A percentile compares a stretch with the other conserved stretches of the same genome.
Evolutionary conservation across 768 basidiomycete species (phyloP).

Genomic region (Panellus pusillus): DNA sequence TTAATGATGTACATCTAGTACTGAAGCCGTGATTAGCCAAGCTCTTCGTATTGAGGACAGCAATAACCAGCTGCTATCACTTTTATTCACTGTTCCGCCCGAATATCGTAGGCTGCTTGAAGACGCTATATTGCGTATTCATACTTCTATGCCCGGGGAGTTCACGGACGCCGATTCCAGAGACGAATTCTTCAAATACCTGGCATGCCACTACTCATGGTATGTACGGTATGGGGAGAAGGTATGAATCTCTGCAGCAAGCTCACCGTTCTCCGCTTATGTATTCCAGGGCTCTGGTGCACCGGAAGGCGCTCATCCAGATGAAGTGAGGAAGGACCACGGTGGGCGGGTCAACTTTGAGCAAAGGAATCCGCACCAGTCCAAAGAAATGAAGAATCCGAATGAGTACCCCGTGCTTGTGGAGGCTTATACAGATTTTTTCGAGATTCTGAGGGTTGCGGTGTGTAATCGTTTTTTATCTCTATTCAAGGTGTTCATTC

Average conservation of each 20-base stretch:
- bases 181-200: no score
- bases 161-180: not conserved
- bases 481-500: not conserved
- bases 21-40: not conserved
- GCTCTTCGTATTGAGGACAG: not conserved
- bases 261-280: not conserved
- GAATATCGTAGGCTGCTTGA: not conserved
- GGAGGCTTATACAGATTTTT: constrained; percentile 6
- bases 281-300: not conserved
- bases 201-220: not conserved
- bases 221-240: not conserved
- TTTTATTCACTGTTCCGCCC: not conserved
- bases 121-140: not conserved
- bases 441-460: constrained; percentile 2
- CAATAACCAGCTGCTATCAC: not conserved
- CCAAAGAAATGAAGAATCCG: not conserved
- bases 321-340: not conserved
- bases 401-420: not conserved
- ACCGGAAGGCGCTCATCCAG: not conserved
- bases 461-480: not conserved
- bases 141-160: not conserved
- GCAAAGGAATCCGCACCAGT: not conserved
- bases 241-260: not conserved
- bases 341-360: not conserved
- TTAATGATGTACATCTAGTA: not conserved